Percentiles rank a stretch among this genome's conserved stretches.
Evolutionary conservation across 306 rosid genomes (phyloP).

Genomic region (Pterocarpus santalinus): DNA sequence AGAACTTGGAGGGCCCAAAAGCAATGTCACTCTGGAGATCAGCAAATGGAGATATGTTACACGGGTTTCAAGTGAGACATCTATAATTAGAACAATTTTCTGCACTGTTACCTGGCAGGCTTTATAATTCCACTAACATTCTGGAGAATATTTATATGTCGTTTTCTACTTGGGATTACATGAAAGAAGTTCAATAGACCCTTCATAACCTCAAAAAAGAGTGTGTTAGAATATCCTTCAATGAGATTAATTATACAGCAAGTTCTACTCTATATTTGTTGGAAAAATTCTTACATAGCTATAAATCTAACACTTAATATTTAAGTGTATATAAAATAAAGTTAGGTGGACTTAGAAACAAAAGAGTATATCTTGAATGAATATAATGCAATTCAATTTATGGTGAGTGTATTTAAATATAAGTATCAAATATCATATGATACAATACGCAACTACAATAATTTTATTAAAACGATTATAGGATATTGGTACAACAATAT

Average conservation of each 20-base stretch:
- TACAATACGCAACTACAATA: too few relatives aligned
- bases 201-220: slow-evolving; percentile 2
- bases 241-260: background rate
- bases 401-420: too few relatives aligned
- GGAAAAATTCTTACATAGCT: too few relatives aligned
- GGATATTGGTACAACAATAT: too few relatives aligned
- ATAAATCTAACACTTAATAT: too few relatives aligned
- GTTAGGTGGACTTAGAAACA: too few relatives aligned
- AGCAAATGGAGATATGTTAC: slow-evolving; percentile 23
- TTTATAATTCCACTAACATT: slow-evolving; percentile 78
- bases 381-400: too few relatives aligned
- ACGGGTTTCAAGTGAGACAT: background rate
- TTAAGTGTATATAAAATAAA: too few relatives aligned
- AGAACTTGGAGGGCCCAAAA: slow-evolving; percentile 88
- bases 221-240: background rate
- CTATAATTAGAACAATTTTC: background rate
- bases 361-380: too few relatives aligned
- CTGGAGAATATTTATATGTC: slow-evolving; percentile 57
- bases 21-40: slow-evolving; percentile 72
- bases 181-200: slow-evolving; percentile 43
- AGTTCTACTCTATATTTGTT: background rate
- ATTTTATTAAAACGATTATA: too few relatives aligned
- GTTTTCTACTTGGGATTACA: slow-evolving; percentile 37
- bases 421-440: too few relatives aligned
- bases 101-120: slow-evolving; percentile 67